Percentiles rank a stretch among this genome's conserved stretches.
phyloP scores from a whole-genome alignment of 768 basidiomycete species.

The Coprinopsis cinerea region DNA sequence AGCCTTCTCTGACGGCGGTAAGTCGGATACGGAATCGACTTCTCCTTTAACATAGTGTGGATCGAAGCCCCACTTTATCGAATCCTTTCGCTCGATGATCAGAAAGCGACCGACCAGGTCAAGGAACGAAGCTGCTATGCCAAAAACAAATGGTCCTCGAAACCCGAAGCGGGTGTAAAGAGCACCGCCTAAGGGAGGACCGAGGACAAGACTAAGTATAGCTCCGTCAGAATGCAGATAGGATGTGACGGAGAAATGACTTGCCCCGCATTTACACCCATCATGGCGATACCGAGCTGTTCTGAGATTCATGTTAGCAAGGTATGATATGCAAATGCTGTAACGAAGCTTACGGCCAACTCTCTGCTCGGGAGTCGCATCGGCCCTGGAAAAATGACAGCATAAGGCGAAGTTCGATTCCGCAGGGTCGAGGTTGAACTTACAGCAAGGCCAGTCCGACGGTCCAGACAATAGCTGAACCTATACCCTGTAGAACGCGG shows the following conservation, averaged over 20 bases:
- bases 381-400: slow-evolving; percentile 36
- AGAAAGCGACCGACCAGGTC: slow-evolving; percentile 52
- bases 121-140: slow-evolving; percentile 36
- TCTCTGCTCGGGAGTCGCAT: slow-evolving; percentile 42
- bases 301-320: slow-evolving; percentile 24
- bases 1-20: background rate
- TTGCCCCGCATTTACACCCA: slow-evolving; percentile 54
- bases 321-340: background rate
- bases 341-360: slow-evolving; percentile 40
- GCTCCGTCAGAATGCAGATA: slow-evolving; percentile 10
- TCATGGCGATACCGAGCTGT: slow-evolving; percentile 58
- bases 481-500: slow-evolving; percentile 53
- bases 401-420: background rate
- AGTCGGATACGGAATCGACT: background rate
- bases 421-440: slow-evolving; percentile 8
- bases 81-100: slow-evolving; percentile 50
- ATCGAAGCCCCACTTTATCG: slow-evolving; percentile 42
- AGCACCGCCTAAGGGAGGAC: slow-evolving; percentile 52
- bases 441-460: slow-evolving; percentile 57
- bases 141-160: slow-evolving; percentile 54
- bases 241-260: background rate
- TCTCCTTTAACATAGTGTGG: slow-evolving; percentile 19
- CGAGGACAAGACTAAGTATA: slow-evolving; percentile 27
- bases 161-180: slow-evolving; percentile 52
- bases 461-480: slow-evolving; percentile 58